Evolutionary conservation across 768 basidiomycete species (phyloP), one percentile per base, ranked within the genome.

Genomic region (Trametes cingulata): DNA sequence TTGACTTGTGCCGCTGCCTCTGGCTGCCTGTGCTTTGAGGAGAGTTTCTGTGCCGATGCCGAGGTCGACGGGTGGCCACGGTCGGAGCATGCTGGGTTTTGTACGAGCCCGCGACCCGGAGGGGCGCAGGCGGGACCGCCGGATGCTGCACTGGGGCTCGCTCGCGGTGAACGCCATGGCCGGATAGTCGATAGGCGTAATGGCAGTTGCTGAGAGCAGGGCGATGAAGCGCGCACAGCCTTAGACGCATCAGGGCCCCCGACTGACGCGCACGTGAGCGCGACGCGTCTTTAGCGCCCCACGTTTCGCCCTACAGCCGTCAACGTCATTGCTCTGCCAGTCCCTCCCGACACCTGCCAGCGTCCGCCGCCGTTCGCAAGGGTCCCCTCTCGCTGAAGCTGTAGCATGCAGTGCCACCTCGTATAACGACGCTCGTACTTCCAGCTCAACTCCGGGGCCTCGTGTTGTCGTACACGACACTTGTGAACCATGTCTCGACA

Each of bases 191-290:
- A 56, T 53, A 48, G 40, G 61, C 61, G 61, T 51, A 51, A 53
- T 61, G 61, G 62, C 65, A 66, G 55, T 50, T 58, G 61, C 58
- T 62, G 61, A 56, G 58, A 57, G 56, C 45, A 66, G 51, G 62
- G 64, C 65, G 52, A 51, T 66, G 60, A 55, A 35, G 39, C 50
- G 45, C 41, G 48, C 64, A 65, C 61, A 62, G 64, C 61, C 57
- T 36, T 46, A 52, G 49, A 45, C 39, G 47, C 48, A 50, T 9
- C 33, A 27, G 41, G 36, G 27, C 41, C 25, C 35, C 58, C 39
- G 49, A 48, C 14, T 36, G 40, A 41, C 45, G 58, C 53, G 61
- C 65, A 62, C 65, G 61, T 65, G 61, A 59, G 55, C 58, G 58
- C 57, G 58, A 40, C 25, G 12, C 41, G 20, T 2, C 27, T 40